Percentiles rank a stretch among this genome's conserved stretches.
Conservation (phyloP, 176 grass and related monocot genomes). For the Chloris gayana region DNA sequence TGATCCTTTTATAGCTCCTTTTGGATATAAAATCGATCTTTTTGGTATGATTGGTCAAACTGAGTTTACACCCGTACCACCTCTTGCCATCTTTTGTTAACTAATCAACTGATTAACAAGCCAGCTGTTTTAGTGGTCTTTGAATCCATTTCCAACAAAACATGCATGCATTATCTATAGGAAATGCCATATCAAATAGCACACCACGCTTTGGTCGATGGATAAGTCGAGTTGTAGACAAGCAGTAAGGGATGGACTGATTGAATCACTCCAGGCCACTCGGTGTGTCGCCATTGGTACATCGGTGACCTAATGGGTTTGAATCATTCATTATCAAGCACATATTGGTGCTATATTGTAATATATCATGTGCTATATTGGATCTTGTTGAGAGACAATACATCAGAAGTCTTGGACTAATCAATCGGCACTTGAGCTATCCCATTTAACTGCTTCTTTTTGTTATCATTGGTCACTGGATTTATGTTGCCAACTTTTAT, state of each 20-base stretch:
- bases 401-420: neutral
- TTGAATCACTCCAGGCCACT: neutral
- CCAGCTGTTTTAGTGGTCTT: neutral
- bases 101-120: neutral
- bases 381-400: neutral
- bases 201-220: neutral
- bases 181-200: neutral
- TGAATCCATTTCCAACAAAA: neutral
- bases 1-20: neutral
- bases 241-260: neutral
- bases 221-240: neutral
- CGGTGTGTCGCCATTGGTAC: neutral
- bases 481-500: neutral
- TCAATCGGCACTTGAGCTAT: neutral
- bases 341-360: neutral
- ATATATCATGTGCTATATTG: neutral
- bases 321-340: neutral
- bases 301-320: neutral
- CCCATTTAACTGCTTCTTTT: neutral
- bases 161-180: neutral
- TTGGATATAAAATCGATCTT: neutral
- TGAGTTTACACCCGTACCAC: neutral
- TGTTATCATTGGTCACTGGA: neutral
- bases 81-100: neutral
- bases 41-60: neutral